These are phyloP conservation scores for Pseudodiploospora longispora DNA, from an alignment of 2,329 filamentous ascomycete species.

Conservation along the genomic window DNA sequence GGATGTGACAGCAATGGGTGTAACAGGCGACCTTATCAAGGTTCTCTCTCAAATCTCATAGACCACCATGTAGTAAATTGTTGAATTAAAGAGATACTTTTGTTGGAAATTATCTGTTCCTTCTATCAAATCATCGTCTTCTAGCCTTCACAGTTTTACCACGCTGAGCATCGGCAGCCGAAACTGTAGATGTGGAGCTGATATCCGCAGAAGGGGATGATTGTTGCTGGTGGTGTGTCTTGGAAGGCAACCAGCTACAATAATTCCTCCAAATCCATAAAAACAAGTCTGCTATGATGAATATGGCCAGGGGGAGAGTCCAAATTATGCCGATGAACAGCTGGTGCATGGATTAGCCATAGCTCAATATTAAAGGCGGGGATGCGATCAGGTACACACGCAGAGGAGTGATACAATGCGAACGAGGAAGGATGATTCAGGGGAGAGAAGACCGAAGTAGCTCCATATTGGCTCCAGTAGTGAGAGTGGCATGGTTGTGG, in stretches of 20 bases:
- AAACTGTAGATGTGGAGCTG: too few species aligned
- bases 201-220: neutral
- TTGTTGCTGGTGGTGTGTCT: neutral
- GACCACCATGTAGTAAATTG: constrained; percentile 10
- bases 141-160: neutral
- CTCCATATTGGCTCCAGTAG: constrained; percentile 15
- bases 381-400: constrained; percentile 19
- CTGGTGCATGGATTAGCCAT: constrained; percentile 19
- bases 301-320: constrained; percentile 36
- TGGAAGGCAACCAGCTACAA: constrained; percentile 12
- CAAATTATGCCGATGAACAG: constrained; percentile 37
- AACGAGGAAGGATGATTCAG: constrained; percentile 24
- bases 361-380: neutral
- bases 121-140: too few species aligned
- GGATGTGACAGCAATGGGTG: constrained; percentile 96
- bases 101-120: too few species aligned
- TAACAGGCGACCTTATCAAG: constrained; percentile 88
- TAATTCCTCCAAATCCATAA: constrained; percentile 45
- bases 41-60: constrained; percentile 63
- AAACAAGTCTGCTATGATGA: constrained; percentile 42
- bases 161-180: too few species aligned
- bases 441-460: constrained; percentile 17
- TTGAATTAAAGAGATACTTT: constrained; percentile 10
- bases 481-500: constrained; percentile 15
- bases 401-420: constrained; percentile 30